Evolutionary conservation across 2,329 filamentous ascomycete genomes (phyloP).

Genomic region (Aotearoamyces nothofagi): DNA sequence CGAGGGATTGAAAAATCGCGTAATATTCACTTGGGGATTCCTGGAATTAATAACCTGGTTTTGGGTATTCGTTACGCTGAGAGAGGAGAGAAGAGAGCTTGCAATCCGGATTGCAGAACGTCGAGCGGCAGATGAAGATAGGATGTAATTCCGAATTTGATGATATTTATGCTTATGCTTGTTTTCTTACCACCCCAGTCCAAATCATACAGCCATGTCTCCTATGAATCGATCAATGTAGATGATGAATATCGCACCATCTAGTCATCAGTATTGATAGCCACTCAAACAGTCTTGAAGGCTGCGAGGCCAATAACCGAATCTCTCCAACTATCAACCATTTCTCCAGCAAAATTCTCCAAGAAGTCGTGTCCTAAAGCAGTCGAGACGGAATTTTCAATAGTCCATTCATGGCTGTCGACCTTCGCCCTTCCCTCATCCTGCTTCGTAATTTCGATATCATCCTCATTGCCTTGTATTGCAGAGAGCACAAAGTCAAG

Average conservation of each 20-base stretch:
- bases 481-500: constrained; percentile 19
- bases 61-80: constrained; percentile 62
- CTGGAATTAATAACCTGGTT: constrained; percentile 77
- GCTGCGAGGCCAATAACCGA: constrained; percentile 14
- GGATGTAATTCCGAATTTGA: constrained; percentile 9
- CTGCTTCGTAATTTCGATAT: no score
- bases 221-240: no score
- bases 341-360: constrained; percentile 18
- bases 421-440: no score
- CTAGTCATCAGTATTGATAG: no score
- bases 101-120: constrained; percentile 16
- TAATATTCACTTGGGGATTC: constrained; percentile 76
- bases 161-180: no score
- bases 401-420: neutral
- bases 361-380: constrained; percentile 15
- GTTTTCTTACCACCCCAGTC: no score
- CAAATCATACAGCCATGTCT: no score
- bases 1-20: constrained; percentile 64
- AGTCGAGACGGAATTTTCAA: neutral
- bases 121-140: constrained; percentile 21
- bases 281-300: no score
- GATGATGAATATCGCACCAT: no score
- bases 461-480: no score
- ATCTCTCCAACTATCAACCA: constrained; percentile 19
- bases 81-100: constrained; percentile 40